These are phyloP conservation scores for Diutina catenulata DNA, from an alignment of 1,139 yeast species.

Conservation along the genomic window DNA sequence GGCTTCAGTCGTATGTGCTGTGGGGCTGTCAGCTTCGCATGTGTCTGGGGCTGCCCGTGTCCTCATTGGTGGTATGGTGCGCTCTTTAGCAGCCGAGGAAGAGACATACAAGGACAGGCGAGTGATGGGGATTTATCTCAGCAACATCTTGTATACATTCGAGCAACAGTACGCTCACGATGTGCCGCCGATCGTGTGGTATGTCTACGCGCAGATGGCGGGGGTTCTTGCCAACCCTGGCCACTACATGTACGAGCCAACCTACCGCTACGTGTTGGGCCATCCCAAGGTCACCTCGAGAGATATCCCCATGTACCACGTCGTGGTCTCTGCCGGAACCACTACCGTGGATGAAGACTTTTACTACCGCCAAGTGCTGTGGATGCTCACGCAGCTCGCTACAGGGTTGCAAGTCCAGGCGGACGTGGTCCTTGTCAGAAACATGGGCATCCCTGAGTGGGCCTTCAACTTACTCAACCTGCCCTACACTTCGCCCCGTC, in stretches of 20 bases:
- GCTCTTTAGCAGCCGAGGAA: constrained; percentile 17
- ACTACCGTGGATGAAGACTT: constrained; percentile 30
- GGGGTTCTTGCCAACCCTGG: constrained; percentile 55
- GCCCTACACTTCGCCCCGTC: constrained; percentile 30
- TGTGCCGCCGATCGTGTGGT: constrained; percentile 29
- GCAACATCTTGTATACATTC: constrained; percentile 46
- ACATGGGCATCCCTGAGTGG: constrained; percentile 57
- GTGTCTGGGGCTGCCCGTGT: constrained; percentile 20
- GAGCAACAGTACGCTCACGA: constrained; percentile 12
- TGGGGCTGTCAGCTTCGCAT: too few species aligned
- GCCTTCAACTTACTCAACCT: constrained; percentile 41
- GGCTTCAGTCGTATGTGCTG: constrained; percentile 42
- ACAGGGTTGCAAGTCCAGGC: constrained; percentile 18
- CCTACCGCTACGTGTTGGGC: constrained; percentile 46
- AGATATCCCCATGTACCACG: constrained; percentile 56
- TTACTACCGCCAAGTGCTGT: constrained; percentile 46
- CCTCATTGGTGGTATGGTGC: constrained; percentile 32
- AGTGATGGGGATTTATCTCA: constrained; percentile 44
- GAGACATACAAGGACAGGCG: constrained; percentile 46
- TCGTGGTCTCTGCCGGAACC: constrained; percentile 26
- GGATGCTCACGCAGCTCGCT: constrained; percentile 49
- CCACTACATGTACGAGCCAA: constrained; percentile 62
- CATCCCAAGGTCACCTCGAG: constrained; percentile 40
- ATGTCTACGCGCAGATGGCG: constrained; percentile 36
- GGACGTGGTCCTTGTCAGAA: constrained; percentile 43